Evolutionary conservation across 805 yeast genomes (phyloP).

Genomic region (Yarrowia phangngaensis): DNA sequence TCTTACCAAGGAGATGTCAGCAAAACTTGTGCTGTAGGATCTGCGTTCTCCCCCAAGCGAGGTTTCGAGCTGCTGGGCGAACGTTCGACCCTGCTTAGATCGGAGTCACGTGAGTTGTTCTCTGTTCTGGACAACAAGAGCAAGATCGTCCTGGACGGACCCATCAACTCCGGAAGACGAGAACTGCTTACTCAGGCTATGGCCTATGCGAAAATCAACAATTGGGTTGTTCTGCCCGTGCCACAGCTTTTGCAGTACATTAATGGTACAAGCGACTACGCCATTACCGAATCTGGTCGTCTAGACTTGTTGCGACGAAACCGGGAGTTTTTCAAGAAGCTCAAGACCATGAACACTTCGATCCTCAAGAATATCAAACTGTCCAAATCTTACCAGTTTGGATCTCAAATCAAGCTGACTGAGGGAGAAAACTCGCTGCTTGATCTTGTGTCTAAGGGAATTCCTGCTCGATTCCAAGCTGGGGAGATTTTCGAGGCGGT

Average conservation of each 20-base stretch:
- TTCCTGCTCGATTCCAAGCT: constrained; percentile 8
- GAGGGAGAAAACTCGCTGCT: not conserved
- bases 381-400: constrained; percentile 5
- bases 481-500: constrained; percentile 11
- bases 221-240: constrained; percentile 18
- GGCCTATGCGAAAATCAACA: constrained; percentile 5
- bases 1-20: constrained; percentile 10
- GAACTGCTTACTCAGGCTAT: constrained; percentile 21
- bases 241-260: constrained; percentile 22
- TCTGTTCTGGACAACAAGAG: not conserved
- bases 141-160: not conserved
- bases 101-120: constrained; percentile 1
- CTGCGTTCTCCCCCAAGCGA: constrained; percentile 13
- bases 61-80: constrained; percentile 23
- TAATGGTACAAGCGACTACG: constrained; percentile 21
- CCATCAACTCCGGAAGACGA: constrained; percentile 7
- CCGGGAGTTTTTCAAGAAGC: constrained; percentile 10
- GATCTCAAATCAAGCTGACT: not conserved
- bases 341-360: not conserved
- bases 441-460: not conserved
- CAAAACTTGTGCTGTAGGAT: not conserved
- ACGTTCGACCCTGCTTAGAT: constrained; percentile 17
- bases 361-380: not conserved
- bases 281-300: constrained; percentile 7
- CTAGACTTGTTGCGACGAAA: constrained; percentile 15